These are phyloP conservation scores for Alternaria postmessia DNA, from an alignment of 2,329 filamentous ascomycete species.

Conservation along the genomic window DNA sequence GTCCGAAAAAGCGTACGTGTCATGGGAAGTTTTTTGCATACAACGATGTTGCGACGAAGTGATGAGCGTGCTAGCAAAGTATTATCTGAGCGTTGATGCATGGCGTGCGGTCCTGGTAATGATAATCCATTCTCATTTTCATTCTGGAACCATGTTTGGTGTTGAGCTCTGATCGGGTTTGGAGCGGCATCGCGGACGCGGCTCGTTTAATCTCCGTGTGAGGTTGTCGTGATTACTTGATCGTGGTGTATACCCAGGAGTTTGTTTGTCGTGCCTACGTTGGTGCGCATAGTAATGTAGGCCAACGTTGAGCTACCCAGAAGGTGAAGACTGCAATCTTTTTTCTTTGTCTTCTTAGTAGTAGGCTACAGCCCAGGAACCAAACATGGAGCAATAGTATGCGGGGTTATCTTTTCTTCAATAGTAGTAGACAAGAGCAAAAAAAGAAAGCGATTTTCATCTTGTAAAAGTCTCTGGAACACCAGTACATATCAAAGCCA, in stretches of 20 bases:
- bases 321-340: too few species aligned
- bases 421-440: too few species aligned
- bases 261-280: too few species aligned
- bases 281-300: too few species aligned
- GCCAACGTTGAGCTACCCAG: fast-evolving
- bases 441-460: neutral
- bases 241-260: too few species aligned
- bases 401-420: neutral
- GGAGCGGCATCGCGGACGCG: fast-evolving
- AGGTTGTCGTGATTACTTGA: too few species aligned
- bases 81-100: neutral
- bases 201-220: too few species aligned
- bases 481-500: neutral
- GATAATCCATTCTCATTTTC: neutral
- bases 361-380: fast-evolving
- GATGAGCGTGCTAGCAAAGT: neutral
- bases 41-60: neutral
- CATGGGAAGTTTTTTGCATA: neutral
- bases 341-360: too few species aligned
- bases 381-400: neutral
- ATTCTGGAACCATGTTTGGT: neutral
- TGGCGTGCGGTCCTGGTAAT: neutral
- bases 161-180: too few species aligned
- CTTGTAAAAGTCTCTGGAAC: neutral
- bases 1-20: neutral